Base-by-base conservation (phyloP, 2,329 filamentous ascomycete species). In the Colletotrichum neosansevieriae region DNA sequence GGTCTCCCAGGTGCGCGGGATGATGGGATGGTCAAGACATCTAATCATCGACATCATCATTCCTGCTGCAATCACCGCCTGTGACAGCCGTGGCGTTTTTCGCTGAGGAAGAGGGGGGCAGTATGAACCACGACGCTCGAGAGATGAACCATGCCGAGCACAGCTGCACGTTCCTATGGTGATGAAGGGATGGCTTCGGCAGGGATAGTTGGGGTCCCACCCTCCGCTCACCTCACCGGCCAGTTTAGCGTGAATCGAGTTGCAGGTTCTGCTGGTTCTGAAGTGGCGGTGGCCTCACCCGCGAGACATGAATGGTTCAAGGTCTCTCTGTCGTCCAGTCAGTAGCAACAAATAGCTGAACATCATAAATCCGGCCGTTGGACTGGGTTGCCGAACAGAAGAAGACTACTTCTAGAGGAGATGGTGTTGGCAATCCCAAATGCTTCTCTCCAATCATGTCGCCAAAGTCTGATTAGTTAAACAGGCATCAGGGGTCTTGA, bases 201-300 rank as follows among this genome's bases (percentile, higher is more conserved):
- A 29, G 53, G 45, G 49, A 45, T 13, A 50, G 12, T 67, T 67
- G 65, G 59, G 59, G 60, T 59, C 47, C 47, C 42, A 38, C 57
- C 65, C 38, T 59, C 61, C 57, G 36, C 45, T 58, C 34, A 58
- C 60, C 40, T 68, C 47, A 65, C 60, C 65, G 47, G 45, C 47
- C 40, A 36, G 32, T 49, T 49, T 65, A 68, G 60, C 65, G 61
- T 40, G 34, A n/a, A 64, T 54, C 60, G 54, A 56, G 47, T 51
- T 59, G 45, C 38, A 56, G 38, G 51, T 47, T 17, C 36, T 53
- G 40, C 24, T 24, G 58, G 19, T 29, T 40, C 15, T 40, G 19
- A 63, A 67, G 51, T 64, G 60, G 64, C 64, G 53, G 59, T 64
- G 64, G 64, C 44, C 59, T 67, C 45, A 45, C 53, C 13, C 44